Evolutionary conservation across 2,329 filamentous ascomycete genomes (phyloP).

Genomic region (Daldinia eschscholtzii): DNA sequence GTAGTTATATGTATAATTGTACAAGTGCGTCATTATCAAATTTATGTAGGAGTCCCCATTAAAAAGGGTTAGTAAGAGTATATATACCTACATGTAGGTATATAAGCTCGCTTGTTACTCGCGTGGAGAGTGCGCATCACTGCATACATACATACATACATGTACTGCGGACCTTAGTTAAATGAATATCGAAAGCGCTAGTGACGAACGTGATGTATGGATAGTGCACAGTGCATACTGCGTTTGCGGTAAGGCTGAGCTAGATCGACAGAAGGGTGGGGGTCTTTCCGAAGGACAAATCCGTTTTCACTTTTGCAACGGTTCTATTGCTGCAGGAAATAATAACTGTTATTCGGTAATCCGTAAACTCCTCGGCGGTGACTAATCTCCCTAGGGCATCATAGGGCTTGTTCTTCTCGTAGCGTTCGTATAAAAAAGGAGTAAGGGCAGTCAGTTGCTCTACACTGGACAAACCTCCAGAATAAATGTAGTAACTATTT

Average conservation of each 20-base stretch:
- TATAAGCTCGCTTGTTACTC: slow-evolving; percentile 13
- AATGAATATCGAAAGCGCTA: slow-evolving; percentile 39
- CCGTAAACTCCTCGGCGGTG: not conserved
- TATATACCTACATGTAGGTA: too few species aligned
- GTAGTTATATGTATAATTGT: not conserved
- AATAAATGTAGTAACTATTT: not conserved
- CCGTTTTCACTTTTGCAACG: not conserved
- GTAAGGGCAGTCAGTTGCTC: slow-evolving; percentile 11
- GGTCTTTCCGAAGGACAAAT: slow-evolving; percentile 16
- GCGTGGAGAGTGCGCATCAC: slow-evolving; percentile 27
- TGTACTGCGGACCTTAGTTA: slow-evolving; percentile 31
- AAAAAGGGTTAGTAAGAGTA: not conserved
- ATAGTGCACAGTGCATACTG: slow-evolving; percentile 38
- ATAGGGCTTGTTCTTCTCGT: not conserved
- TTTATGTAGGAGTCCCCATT: slow-evolving; percentile 3
- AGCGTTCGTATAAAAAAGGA: too few species aligned
- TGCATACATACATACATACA: slow-evolving; percentile 3
- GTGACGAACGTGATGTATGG: slow-evolving; percentile 37
- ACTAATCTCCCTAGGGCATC: not conserved
- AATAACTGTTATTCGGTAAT: not conserved
- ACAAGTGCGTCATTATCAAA: slow-evolving; percentile 19
- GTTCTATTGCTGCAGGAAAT: not conserved
- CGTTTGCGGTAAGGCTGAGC: slow-evolving; percentile 43
- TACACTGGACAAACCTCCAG: slow-evolving; percentile 27
- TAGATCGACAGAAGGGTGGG: slow-evolving; percentile 38